phyloP scores from a whole-genome alignment of 306 rosid species.

The Quillaja saponaria region DNA sequence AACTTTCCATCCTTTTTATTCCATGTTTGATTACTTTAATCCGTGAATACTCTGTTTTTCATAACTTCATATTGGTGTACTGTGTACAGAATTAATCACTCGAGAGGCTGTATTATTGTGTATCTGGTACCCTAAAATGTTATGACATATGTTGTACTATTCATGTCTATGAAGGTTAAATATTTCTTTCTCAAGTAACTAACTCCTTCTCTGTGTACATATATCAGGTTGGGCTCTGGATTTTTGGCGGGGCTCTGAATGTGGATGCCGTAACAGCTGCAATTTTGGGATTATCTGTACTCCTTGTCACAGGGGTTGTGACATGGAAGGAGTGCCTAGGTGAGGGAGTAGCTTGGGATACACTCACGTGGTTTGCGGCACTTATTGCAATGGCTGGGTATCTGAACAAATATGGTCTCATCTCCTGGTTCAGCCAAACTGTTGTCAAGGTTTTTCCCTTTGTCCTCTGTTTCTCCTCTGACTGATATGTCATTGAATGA shows the following conservation, averaged over 20 bases:
- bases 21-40: too few species aligned
- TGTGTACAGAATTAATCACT: too few species aligned
- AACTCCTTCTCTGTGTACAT: conserved; percentile 15
- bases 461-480: conserved; percentile 10
- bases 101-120: too few species aligned
- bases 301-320: conserved; percentile 89
- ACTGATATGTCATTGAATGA: conserved; percentile 3
- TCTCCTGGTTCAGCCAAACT: conserved; percentile 94
- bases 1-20: too few species aligned
- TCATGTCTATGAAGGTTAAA: not conserved
- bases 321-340: conserved; percentile 99
- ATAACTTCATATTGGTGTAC: too few species aligned
- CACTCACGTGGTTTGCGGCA: conserved; percentile 99
- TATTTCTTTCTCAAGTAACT: conserved; percentile 13
- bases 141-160: conserved; percentile 1
- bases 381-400: conserved; percentile 99
- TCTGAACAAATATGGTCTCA: conserved; percentile 97
- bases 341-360: conserved; percentile 99
- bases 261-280: conserved; percentile 96
- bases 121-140: too few species aligned
- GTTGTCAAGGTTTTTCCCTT: conserved; percentile 81
- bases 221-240: conserved; percentile 91
- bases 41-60: too few species aligned
- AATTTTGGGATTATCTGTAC: conserved; percentile 83
- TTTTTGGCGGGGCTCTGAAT: conserved; percentile 74